phyloP scores from a whole-genome alignment of 805 yeast genomes.

The Komagataella mondaviorum region DNA sequence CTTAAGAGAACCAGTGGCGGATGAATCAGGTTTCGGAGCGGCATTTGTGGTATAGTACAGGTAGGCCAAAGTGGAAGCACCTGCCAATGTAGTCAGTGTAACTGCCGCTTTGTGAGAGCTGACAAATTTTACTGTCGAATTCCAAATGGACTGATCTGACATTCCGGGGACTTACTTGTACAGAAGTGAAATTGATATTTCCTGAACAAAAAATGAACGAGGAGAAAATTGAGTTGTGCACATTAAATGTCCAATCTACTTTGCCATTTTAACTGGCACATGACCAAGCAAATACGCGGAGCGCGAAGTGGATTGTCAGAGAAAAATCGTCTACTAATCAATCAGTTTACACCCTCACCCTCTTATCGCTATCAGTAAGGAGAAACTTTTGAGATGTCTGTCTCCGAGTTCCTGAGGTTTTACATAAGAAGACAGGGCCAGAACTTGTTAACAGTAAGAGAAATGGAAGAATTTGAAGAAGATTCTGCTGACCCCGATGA shows the following conservation, averaged over 20 bases:
- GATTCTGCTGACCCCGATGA: not conserved
- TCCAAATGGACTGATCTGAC: conserved; percentile 4
- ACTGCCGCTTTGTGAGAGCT: conserved; percentile 36
- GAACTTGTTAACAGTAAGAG: not conserved
- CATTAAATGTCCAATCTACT: not conserved
- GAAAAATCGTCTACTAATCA: not conserved
- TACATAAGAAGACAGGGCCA: not conserved
- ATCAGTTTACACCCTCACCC: not conserved
- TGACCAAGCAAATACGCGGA: not conserved
- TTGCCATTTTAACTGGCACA: not conserved
- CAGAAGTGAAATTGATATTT: not conserved
- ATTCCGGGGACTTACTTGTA: not conserved
- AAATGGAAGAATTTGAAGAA: not conserved
- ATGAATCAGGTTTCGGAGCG: conserved; percentile 6
- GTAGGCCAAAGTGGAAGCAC: conserved; percentile 34
- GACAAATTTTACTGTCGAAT: conserved; percentile 21
- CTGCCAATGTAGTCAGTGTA: conserved; percentile 35
- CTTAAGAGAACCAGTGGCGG: conserved; percentile 9
- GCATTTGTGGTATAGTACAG: conserved; percentile 27
- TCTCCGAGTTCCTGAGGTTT: not conserved
- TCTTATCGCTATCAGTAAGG: not conserved
- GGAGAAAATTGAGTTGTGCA: not conserved
- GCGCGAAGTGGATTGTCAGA: not conserved
- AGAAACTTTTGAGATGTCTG: not conserved
- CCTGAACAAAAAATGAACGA: not conserved